A percentile compares a stretch with the other conserved stretches of the same genome.
These are phyloP conservation scores for Persicaria tinctoria DNA, from an alignment of 148 eudicot species.

Conservation along the genomic window DNA sequence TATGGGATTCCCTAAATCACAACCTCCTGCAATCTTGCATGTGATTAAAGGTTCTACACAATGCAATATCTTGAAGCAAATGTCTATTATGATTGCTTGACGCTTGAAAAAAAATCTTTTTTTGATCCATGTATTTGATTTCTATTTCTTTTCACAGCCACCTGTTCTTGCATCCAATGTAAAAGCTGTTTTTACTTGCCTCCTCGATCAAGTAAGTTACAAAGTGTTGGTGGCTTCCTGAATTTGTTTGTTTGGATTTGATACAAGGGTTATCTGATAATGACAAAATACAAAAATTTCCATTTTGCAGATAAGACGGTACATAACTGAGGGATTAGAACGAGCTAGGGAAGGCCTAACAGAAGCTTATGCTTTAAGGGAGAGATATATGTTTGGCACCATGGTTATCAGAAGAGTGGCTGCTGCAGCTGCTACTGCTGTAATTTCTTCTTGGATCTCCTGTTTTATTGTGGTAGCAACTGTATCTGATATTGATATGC, in stretches of 20 bases:
- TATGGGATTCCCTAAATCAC: too few species aligned
- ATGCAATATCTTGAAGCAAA: too few species aligned
- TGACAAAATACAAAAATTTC: background rate
- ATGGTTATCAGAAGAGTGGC: conserved; percentile 89
- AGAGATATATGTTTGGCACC: conserved; percentile 84
- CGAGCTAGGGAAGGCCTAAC: conserved; percentile 87
- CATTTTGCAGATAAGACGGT: conserved; percentile 63
- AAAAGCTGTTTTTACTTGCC: conserved; percentile 82
- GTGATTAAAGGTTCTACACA: too few species aligned
- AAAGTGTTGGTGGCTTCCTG: background rate
- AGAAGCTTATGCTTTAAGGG: conserved; percentile 89
- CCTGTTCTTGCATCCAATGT: conserved; percentile 83
- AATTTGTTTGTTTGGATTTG: background rate
- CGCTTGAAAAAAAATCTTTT: background rate
- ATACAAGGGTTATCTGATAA: background rate
- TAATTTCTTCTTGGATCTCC: conserved; percentile 32
- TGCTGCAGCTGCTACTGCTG: conserved; percentile 99
- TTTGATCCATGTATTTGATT: background rate
- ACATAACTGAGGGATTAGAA: conserved; percentile 94
- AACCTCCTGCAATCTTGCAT: too few species aligned
- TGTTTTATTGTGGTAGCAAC: background rate
- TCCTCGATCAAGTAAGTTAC: conserved; percentile 76
- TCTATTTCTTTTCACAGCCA: conserved; percentile 46
- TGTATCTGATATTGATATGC: too few species aligned
- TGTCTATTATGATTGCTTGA: too few species aligned